Conservation (phyloP, 169 alveolate genomes). For the Plasmodium yoelii region DNA sequence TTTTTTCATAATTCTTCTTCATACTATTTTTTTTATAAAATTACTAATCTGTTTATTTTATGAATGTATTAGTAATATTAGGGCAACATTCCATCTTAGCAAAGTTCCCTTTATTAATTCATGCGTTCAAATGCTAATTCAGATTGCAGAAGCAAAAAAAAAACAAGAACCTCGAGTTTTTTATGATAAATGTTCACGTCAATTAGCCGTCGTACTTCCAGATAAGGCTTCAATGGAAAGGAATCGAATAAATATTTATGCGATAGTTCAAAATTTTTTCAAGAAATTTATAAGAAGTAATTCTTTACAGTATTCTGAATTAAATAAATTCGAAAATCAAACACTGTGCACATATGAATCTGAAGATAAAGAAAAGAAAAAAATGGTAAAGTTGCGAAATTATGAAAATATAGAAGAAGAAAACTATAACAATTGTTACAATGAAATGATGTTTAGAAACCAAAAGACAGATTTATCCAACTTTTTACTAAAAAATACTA, state of each 20-base stretch:
- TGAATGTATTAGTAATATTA: constrained; percentile 80
- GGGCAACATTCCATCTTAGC: constrained; percentile 60
- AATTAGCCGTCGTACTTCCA: constrained; percentile 76
- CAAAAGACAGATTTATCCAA: constrained; percentile 37
- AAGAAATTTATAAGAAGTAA: neutral
- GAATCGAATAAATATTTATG: neutral
- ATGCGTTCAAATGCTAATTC: constrained; percentile 47
- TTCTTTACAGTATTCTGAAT: neutral
- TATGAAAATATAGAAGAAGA: neutral
- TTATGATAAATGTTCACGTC: constrained; percentile 72
- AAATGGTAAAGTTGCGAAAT: neutral
- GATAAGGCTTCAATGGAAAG: constrained; percentile 17
- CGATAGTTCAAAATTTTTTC: neutral
- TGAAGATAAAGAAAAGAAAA: neutral
- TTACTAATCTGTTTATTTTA: constrained; percentile 61
- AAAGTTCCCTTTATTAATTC: constrained; percentile 76
- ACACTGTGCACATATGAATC: neutral
- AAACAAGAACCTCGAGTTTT: constrained; percentile 79
- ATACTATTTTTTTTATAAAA: constrained; percentile 58
- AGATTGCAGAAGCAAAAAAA: constrained; percentile 65
- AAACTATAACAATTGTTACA: neutral
- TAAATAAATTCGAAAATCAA: neutral
- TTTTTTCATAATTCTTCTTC: constrained; percentile 38
- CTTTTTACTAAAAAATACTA: constrained; percentile 39
- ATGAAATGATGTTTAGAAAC: neutral